Conservation (phyloP, 257 asterid genomes). For the Nicotiana otophora region DNA sequence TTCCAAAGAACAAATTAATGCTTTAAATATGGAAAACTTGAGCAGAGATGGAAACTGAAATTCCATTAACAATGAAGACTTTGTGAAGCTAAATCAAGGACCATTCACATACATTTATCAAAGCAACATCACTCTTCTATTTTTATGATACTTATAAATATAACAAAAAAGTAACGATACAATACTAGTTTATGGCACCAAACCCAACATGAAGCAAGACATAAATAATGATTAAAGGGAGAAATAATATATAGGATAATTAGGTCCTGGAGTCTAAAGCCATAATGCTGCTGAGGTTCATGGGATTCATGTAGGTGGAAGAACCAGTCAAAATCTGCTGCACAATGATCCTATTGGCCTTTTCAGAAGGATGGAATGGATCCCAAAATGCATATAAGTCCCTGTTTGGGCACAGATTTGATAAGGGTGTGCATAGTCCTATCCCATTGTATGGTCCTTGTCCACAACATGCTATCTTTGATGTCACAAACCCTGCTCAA, state of each 20-base stretch:
- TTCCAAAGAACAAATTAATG: neutral
- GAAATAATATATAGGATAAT: neutral
- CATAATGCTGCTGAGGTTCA: conserved; percentile 58
- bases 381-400: conserved; percentile 75
- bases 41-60: neutral
- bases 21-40: neutral
- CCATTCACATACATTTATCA: neutral
- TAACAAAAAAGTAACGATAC: neutral
- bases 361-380: conserved; percentile 69
- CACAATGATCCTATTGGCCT: conserved; percentile 60
- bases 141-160: neutral
- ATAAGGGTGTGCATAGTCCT: conserved; percentile 61
- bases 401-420: conserved; percentile 76
- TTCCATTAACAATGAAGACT: neutral
- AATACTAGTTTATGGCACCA: neutral
- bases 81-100: neutral
- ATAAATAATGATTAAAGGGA: neutral
- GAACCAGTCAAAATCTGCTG: conserved; percentile 51
- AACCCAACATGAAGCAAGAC: neutral
- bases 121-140: neutral
- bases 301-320: conserved; percentile 50
- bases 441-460: conserved; percentile 80
- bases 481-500: conserved; percentile 58
- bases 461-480: conserved; percentile 77
- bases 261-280: conserved; percentile 45